These are phyloP conservation scores for Penicillium sp. DNA, from an alignment of 2,329 filamentous ascomycete species.

Conservation along the genomic window DNA sequence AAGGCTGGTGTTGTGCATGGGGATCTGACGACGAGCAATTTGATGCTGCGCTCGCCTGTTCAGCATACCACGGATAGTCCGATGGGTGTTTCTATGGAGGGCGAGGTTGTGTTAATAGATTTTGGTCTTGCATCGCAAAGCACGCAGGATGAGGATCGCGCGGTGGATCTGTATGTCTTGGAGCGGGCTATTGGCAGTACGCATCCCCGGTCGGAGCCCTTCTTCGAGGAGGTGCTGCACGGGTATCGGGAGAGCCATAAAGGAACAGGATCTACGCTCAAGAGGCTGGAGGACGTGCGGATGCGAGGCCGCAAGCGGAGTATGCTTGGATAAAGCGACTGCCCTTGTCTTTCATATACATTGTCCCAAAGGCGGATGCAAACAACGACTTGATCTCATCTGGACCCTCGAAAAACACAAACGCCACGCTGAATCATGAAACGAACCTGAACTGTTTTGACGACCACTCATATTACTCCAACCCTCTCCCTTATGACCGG, in stretches of 20 bases:
- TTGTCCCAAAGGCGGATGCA: constrained; percentile 8
- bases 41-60: constrained; percentile 69
- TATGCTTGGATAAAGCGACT: constrained; percentile 76
- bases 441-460: constrained; percentile 9
- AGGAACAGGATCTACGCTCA: constrained; percentile 72
- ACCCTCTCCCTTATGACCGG: constrained; percentile 21
- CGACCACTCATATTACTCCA: constrained; percentile 11
- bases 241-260: constrained; percentile 76
- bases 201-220: constrained; percentile 77
- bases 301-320: constrained; percentile 94
- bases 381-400: constrained; percentile 6
- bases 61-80: constrained; percentile 20
- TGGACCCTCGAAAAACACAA: constrained; percentile 15
- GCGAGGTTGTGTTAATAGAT: constrained; percentile 88
- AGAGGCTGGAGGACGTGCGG: constrained; percentile 85
- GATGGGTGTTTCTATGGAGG: constrained; percentile 49
- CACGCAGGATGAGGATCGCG: constrained; percentile 83
- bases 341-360: constrained; percentile 5
- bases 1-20: constrained; percentile 86
- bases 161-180: constrained; percentile 93
- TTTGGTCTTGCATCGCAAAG: constrained; percentile 87
- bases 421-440: constrained; percentile 28
- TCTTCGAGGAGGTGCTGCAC: constrained; percentile 73
- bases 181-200: constrained; percentile 94
- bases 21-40: constrained; percentile 94